Conservation (phyloP, 1,284 basidiomycete species). For the Takashimella tepidaria region DNA sequence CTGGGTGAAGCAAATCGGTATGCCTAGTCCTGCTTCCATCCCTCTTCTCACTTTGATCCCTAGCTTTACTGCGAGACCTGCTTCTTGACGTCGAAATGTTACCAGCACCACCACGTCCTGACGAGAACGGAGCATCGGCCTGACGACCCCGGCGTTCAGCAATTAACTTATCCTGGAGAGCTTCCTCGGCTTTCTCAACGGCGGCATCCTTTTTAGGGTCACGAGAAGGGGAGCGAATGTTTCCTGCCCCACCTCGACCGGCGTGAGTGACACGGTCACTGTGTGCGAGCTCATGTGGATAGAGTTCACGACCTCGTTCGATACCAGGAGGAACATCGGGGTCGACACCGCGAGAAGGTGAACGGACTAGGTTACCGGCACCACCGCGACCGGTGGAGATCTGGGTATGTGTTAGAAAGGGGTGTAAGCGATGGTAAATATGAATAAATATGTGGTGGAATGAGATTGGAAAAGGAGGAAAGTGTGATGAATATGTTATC, state of each 20-base stretch:
- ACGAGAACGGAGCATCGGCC: constrained; percentile 35
- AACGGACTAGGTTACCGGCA: constrained; percentile 45
- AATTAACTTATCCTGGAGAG: constrained; percentile 39
- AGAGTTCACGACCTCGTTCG: constrained; percentile 42
- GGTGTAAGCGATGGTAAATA: not conserved
- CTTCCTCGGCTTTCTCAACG: constrained; percentile 38
- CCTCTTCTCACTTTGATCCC: not conserved
- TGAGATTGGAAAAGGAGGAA: not conserved
- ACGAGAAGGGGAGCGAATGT: constrained; percentile 43
- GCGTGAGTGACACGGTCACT: constrained; percentile 30
- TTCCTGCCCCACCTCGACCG: constrained; percentile 47
- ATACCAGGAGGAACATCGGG: constrained; percentile 27
- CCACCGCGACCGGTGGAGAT: constrained; percentile 47
- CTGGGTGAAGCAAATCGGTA: not conserved
- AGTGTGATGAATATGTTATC: too few species aligned
- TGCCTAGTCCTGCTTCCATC: not conserved
- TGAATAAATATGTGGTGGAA: not conserved
- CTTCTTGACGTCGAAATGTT: constrained; percentile 33
- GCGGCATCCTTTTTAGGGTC: constrained; percentile 25
- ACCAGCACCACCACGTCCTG: constrained; percentile 46
- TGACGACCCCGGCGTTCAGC: constrained; percentile 43
- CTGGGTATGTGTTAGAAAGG: too few species aligned
- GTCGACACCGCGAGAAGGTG: constrained; percentile 35
- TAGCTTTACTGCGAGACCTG: constrained; percentile 26
- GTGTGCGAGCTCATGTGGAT: constrained; percentile 16